Conservation (phyloP, 129 eudicot species). For the sunflower (Helianthus annuus) region HanXRQr2.0-SUNRISE NC_035435.2:172586224-172586723, state of each 20-base stretch:
- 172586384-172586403: slow-evolving; percentile 86
- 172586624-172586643: too few relatives aligned
- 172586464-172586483: not conserved
- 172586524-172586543: not conserved
- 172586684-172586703: too few relatives aligned
- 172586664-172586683: too few relatives aligned
- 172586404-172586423: slow-evolving; percentile 86
- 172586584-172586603: too few relatives aligned
- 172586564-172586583: too few relatives aligned
- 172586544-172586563: too few relatives aligned
- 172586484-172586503: not conserved
- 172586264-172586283: slow-evolving; percentile 25
- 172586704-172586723: too few relatives aligned
- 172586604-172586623: too few relatives aligned
- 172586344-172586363: slow-evolving; percentile 47
- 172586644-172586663: too few relatives aligned
- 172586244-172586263: slow-evolving; percentile 23
- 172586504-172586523: slow-evolving; percentile 2
- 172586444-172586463: not conserved
- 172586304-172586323: slow-evolving; percentile 16
- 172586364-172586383: slow-evolving; percentile 62
- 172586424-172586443: slow-evolving; percentile 56
- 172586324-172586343: slow-evolving; percentile 21
- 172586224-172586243: slow-evolving; percentile 18
- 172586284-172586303: slow-evolving; percentile 40